A percentile compares a stretch with the other conserved stretches of the same genome.
Conservation (phyloP, 805 yeast species). For the Grigorovia humatica region DNA sequence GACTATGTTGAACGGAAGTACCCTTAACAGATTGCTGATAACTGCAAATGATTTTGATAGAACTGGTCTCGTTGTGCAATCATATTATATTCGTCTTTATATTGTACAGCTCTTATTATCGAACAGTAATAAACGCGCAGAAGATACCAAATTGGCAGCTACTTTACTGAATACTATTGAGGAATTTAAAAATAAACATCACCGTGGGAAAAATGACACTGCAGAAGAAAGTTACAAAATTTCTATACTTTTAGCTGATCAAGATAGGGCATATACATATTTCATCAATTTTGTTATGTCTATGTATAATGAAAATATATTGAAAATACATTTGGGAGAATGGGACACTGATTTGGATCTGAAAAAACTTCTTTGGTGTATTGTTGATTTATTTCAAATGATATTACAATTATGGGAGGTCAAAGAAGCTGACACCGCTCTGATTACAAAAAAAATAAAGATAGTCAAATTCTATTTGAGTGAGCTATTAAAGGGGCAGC, state of each 20-base stretch:
- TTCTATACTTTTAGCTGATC: slow-evolving; percentile 43
- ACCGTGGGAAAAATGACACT: slow-evolving; percentile 9
- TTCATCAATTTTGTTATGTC: slow-evolving; percentile 47
- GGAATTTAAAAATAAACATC: slow-evolving; percentile 28
- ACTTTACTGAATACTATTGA: slow-evolving; percentile 65
- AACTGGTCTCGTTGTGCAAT: slow-evolving; percentile 17
- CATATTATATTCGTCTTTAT: slow-evolving; percentile 37
- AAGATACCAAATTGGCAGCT: slow-evolving; percentile 50
- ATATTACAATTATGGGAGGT: slow-evolving; percentile 18
- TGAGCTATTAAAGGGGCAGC: slow-evolving; percentile 19
- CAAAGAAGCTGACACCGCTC: slow-evolving; percentile 2
- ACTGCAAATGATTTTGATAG: slow-evolving; percentile 20
- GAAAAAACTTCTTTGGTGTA: slow-evolving; percentile 26
- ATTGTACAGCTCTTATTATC: slow-evolving; percentile 65
- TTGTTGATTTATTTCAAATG: slow-evolving; percentile 19
- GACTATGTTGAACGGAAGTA: background rate
- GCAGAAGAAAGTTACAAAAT: slow-evolving; percentile 26
- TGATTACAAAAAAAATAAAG: slow-evolving; percentile 17
- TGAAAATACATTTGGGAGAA: slow-evolving; percentile 39
- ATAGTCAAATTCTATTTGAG: slow-evolving; percentile 22
- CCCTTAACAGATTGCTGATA: slow-evolving; percentile 7
- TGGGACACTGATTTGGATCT: slow-evolving; percentile 23
- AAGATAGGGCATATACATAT: slow-evolving; percentile 45
- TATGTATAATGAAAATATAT: slow-evolving; percentile 41
- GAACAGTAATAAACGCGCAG: slow-evolving; percentile 47